These are phyloP conservation scores for Leptomonas pyrrhocoris DNA, from an alignment of 208 protist genomes.

Conservation along the genomic window DNA sequence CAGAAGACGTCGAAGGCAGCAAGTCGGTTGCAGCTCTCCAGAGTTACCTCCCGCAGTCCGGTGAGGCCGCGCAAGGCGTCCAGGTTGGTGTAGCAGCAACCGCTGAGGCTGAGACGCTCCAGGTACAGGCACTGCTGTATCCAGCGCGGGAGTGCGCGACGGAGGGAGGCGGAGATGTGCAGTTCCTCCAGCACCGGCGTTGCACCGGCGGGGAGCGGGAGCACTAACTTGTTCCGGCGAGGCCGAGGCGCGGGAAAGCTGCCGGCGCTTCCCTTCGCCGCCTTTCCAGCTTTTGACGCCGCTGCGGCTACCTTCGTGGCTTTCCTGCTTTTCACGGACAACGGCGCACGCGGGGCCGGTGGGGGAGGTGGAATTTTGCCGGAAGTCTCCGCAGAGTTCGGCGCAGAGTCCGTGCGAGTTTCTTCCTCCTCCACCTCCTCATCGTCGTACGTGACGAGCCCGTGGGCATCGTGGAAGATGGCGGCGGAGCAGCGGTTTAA, in stretches of 20 bases:
- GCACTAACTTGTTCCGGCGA: not conserved
- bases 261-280: not conserved
- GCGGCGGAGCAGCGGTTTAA: constrained; percentile 5
- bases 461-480: constrained; percentile 7
- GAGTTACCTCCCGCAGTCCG: not conserved
- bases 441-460: constrained; percentile 11
- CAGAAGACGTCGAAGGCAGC: constrained; percentile 11
- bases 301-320: not conserved
- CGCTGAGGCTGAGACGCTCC: constrained; percentile 1
- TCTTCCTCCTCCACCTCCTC: constrained; percentile 33
- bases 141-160: constrained; percentile 15
- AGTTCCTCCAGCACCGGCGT: constrained; percentile 31
- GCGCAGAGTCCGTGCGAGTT: not conserved
- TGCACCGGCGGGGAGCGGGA: not conserved
- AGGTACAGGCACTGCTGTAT: constrained; percentile 11
- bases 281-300: not conserved
- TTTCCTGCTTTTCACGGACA: not conserved
- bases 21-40: constrained; percentile 18
- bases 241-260: not conserved
- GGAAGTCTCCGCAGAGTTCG: not conserved
- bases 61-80: not conserved
- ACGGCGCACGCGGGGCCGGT: not conserved
- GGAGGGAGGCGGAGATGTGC: constrained; percentile 10
- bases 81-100: constrained; percentile 9
- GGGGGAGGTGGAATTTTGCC: not conserved